Evolutionary conservation across 805 yeast genomes (phyloP), one percentile per base, ranked within the genome.

Genomic region (Brettanomyces naardenensis): DNA sequence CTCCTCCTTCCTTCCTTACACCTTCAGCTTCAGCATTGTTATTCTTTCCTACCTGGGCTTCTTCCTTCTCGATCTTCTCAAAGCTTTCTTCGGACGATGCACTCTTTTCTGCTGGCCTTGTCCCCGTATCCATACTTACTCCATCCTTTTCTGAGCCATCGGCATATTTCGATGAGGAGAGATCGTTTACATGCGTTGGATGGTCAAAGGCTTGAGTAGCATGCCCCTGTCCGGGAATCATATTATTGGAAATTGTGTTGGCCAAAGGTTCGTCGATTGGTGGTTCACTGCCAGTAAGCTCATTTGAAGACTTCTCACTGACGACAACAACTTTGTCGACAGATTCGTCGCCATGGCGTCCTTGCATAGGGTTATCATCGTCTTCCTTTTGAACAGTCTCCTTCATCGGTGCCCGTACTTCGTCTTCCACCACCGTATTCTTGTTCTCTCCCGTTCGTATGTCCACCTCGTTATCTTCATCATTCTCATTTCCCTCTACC

Each of bases 1-100:
- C 47, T 3, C 38, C 46, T 19, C 35, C 37, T 26, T 45, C 43
- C 32, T 37, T 30, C 13, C 34, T 27, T 9, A 37, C 37, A 7
- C 23, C 44, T n/a, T 23, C 50, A 40, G 42, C 42, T 43, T 23
- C 33, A n/a, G 31, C 29, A 9, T 17, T 18, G 19, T 23, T 29
- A 26, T 25, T 13, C 14, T 31, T 28, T n/a, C n/a, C n/a, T n/a
- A n/a, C n/a, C n/a, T n/a, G n/a, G 20, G 30, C 36, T 19, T 33
- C 44, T 14, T 14, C 28, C 14, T 17, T 25, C 19, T 28, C 33
- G 5, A 35, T 19, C 27, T 18, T 21, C 32, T 26, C 32, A 4
- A 17, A 22, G 9, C 26, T 27, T 27, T 27, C 37, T 15, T 31
- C 22, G 14, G 22, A 19, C 6, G 23, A 19, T 14, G n/a, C 31